Evolutionary conservation across 257 asterid species (phyloP), one percentile per base, ranked within the genome.

Genomic region (Pogostemon cablin): DNA sequence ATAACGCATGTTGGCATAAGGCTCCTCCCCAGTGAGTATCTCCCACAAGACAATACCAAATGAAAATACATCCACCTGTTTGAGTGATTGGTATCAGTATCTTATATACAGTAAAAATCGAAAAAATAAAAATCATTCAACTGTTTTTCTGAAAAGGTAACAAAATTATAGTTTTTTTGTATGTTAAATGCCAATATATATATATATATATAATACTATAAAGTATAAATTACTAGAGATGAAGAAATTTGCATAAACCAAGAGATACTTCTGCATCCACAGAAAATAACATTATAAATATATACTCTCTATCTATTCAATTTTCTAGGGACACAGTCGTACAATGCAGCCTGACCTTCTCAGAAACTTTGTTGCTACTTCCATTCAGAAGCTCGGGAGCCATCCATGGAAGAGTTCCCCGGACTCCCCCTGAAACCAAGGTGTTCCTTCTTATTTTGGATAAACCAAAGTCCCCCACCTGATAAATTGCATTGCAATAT

Each of bases 391-490:
- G 86, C 83, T 92, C 98, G 7, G 98, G 98, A 71, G 98, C 96
- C 98, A 90, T 92, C 98, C 98, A 92, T 35, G 98, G 98, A 38
- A 92, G 91, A 9, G 98, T 92, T 64, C 98, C 98, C 75, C 96
- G 79, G 74, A 92, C 95, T 71, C 98, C 98, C 72, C 96, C 98
- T 78, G 98, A 88, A 72, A 92, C 96, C 88, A 92, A 80, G 67
- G 98, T 92, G 82, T 92, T 90, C 49, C 92, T 85, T 78, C 85
- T 92, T 55, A 92, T 86, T 81, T 86, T 92, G 64, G 98, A 92
- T 42, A 92, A 81, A 65, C 98, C 98, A 82, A 92, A 90, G 81
- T 92, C 98, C 50, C 96, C 98, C 12, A 90, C 97, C 97, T 92
- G 84, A 78, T n/a, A 83, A 44, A 73, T 25, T 25, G 32, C 32